Percentiles rank a stretch among this genome's conserved stretches.
These are phyloP conservation scores for Dictyophora rubrovolvata DNA, from an alignment of 768 basidiomycete species.

Conservation along the genomic window DNA sequence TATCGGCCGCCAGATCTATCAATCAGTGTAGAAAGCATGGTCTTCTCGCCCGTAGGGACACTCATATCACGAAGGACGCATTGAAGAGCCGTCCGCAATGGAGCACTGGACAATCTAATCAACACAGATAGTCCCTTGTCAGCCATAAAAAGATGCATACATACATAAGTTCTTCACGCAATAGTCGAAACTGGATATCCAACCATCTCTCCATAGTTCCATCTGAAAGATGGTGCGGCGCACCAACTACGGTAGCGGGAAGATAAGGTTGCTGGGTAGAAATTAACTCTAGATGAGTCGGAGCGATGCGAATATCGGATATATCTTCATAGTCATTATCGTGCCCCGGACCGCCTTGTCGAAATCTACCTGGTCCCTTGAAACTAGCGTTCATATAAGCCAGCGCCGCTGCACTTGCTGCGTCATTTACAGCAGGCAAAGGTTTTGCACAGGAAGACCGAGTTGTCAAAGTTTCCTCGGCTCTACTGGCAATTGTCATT, in stretches of 20 bases:
- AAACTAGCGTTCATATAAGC: conserved; percentile 32
- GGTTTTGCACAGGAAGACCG: conserved; percentile 8
- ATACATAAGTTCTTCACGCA: conserved; percentile 64
- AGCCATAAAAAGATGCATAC: conserved; percentile 17
- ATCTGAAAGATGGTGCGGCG: conserved; percentile 49
- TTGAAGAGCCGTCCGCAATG: conserved; percentile 41
- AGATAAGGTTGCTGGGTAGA: conserved; percentile 41
- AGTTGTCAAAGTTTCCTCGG: conserved; percentile 11
- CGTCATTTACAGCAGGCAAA: not conserved
- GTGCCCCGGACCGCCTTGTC: conserved; percentile 45
- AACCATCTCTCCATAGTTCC: conserved; percentile 56
- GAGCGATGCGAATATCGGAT: conserved; percentile 50
- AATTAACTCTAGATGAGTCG: conserved; percentile 57
- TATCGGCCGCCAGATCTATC: conserved; percentile 16
- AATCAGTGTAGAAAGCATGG: conserved; percentile 9
- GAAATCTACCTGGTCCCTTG: conserved; percentile 45
- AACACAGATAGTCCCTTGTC: not conserved
- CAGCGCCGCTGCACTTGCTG: conserved; percentile 26
- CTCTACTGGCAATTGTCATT: conserved; percentile 15
- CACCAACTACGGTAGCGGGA: conserved; percentile 47
- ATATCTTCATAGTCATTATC: conserved; percentile 58
- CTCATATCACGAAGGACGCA: conserved; percentile 23
- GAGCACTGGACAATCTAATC: conserved; percentile 30
- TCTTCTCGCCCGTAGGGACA: conserved; percentile 1
- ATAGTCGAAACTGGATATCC: conserved; percentile 65